Evolutionary conservation across 805 yeast genomes (phyloP).

Genomic region (Candida taoyuanica): DNA sequence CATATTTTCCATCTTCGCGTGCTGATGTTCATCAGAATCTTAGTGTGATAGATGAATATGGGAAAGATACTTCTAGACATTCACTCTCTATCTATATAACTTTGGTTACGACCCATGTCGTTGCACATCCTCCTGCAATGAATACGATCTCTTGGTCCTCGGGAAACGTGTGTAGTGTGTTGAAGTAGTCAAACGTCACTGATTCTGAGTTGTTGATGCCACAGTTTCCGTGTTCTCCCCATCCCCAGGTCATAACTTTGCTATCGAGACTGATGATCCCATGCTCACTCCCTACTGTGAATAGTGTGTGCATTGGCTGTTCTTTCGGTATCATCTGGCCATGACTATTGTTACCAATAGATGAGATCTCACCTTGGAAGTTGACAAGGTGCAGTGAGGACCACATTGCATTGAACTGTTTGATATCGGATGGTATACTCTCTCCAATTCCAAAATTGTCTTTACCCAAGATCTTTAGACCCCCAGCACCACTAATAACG

Average conservation of each 20-base stretch:
- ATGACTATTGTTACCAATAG: slow-evolving; percentile 75
- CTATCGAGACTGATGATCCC: slow-evolving; percentile 42
- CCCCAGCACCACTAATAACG: slow-evolving; percentile 27
- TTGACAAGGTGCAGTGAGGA: slow-evolving; percentile 57
- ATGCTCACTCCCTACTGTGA: slow-evolving; percentile 82
- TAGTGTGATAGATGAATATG: slow-evolving; percentile 61
- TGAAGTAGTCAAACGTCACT: slow-evolving; percentile 32
- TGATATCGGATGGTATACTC: slow-evolving; percentile 4
- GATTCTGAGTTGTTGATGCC: slow-evolving; percentile 36
- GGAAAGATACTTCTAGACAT: slow-evolving; percentile 78
- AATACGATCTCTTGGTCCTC: slow-evolving; percentile 24
- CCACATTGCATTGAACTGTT: slow-evolving; percentile 62
- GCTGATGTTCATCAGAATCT: slow-evolving; percentile 15
- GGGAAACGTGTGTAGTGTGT: slow-evolving; percentile 30
- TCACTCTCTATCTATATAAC: slow-evolving; percentile 7
- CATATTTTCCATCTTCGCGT: slow-evolving; percentile 75
- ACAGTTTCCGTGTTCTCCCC: slow-evolving; percentile 99
- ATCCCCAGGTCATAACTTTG: slow-evolving; percentile 78
- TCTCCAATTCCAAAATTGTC: slow-evolving; percentile 26
- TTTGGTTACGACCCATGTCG: slow-evolving; percentile 49
- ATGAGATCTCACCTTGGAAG: slow-evolving; percentile 29
- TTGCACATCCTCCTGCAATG: slow-evolving; percentile 64
- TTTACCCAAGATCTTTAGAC: slow-evolving; percentile 31
- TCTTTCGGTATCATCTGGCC: slow-evolving; percentile 48
- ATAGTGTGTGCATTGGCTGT: slow-evolving; percentile 4